A percentile compares a stretch with the other conserved stretches of the same genome.
Conservation (phyloP, 345 rosid species). For the Rubroshorea leprosula region DNA sequence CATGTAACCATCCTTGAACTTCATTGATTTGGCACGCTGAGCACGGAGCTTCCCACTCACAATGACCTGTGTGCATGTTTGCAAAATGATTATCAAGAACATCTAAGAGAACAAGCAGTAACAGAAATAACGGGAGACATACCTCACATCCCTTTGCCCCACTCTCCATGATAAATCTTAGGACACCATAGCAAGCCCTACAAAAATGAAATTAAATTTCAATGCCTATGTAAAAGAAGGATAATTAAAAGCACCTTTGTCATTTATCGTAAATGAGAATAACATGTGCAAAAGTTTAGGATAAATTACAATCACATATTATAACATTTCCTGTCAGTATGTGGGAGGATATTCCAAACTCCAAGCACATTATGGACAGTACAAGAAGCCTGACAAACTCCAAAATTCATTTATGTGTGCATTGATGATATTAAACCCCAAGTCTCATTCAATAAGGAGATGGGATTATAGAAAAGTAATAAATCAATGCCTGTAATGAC, state of each 20-base stretch:
- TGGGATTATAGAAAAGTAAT: conserved; percentile 3
- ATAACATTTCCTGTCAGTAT: too few relatives aligned
- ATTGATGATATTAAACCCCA: conserved; percentile 1
- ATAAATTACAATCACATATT: too few relatives aligned
- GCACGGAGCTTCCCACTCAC: conserved; percentile 76
- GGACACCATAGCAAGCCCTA: conserved; percentile 83
- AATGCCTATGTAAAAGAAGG: background rate
- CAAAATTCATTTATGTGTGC: too few relatives aligned
- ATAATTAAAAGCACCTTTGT: background rate
- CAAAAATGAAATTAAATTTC: background rate
- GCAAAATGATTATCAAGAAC: background rate
- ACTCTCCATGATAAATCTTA: conserved; percentile 75
- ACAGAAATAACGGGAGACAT: background rate
- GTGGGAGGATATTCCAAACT: too few relatives aligned
- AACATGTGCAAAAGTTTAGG: too few relatives aligned
- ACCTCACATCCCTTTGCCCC: conserved; percentile 88
- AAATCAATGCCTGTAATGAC: background rate
- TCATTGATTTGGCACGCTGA: conserved; percentile 80
- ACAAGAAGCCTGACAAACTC: too few relatives aligned
- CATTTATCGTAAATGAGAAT: too few relatives aligned
- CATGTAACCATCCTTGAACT: conserved; percentile 91
- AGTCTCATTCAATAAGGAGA: background rate
- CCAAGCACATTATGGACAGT: too few relatives aligned
- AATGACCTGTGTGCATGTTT: conserved; percentile 34
- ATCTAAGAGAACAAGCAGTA: background rate